Base-by-base conservation (phyloP, 768 basidiomycete genomes). In the Butyriboletus loyo region DNA sequence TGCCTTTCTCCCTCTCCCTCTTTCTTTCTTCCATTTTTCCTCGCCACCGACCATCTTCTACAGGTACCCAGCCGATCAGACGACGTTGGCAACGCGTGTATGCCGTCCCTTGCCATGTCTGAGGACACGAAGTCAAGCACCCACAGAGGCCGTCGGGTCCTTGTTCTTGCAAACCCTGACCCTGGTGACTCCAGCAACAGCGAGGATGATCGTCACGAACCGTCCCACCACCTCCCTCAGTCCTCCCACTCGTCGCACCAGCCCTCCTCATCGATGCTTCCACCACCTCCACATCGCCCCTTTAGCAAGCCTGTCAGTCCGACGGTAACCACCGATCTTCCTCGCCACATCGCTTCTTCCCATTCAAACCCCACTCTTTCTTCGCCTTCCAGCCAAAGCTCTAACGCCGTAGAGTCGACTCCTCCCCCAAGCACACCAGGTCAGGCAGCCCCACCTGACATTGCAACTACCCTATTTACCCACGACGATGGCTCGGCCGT, bases 371-470 rank as follows among this genome's bases (percentile, higher is more conserved):
- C 80, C 47, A 74, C 83, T 36, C 77, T 83, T 44, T 86, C 85
- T 15, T 88, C 87, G 4, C 85, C 88, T 19, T 87, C 85, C 48
- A 84, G 78, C 61, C 78, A 83, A 42, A 81, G 80, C 61, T 89
- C 87, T 42, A 74, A 72, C 56, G 76, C 75, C 36, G 77, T 82
- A 44, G 85, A 86, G 55, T 80, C 84, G 4, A 83, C 85, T n/a
- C 85, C 87, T 51, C 85, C 86, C 5, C 86, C 86, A 25, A 79
- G 76, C 61, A 86, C 86, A 11, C 85, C 86, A 13, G 79, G 76
- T 44, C 73, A 80, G 57, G 71, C 71, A 28, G 72, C 65, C 17
- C 80, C 74, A 46, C 72, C 76, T 22, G 74, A 69, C 39, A 56
- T 73, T 36, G 75, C 74, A 55, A 60, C 76, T 30, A 44, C 71